phyloP scores from a whole-genome alignment of 306 rosid species.

The Cucumis hystrix region DNA sequence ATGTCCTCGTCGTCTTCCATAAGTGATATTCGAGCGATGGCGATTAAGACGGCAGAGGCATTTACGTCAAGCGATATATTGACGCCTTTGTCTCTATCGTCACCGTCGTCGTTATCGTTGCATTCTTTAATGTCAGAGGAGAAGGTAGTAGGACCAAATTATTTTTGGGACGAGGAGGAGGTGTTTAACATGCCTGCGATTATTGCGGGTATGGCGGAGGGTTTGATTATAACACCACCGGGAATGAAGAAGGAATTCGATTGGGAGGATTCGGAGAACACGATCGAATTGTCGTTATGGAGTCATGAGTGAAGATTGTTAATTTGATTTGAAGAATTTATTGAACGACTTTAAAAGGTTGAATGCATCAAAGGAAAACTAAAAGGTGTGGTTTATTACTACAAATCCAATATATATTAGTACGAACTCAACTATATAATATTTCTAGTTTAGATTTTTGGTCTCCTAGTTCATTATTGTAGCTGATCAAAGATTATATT shows the following conservation, averaged over 20 bases:
- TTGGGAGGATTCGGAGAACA: slow-evolving; percentile 12
- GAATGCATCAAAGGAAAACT: too few relatives aligned
- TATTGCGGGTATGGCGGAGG: slow-evolving; percentile 33
- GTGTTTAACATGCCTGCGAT: slow-evolving; percentile 33
- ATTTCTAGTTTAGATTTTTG: too few relatives aligned
- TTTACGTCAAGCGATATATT: background rate
- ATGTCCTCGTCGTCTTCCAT: slow-evolving; percentile 1
- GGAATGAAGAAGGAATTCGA: slow-evolving; percentile 21
- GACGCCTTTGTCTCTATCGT: background rate
- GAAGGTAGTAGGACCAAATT: background rate
- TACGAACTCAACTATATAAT: too few relatives aligned
- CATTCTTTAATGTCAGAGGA: background rate
- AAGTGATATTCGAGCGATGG: slow-evolving; percentile 21
- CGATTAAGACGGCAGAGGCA: slow-evolving; percentile 13
- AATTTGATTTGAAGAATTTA: background rate
- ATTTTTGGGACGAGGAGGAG: slow-evolving; percentile 21
- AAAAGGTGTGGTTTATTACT: too few relatives aligned
- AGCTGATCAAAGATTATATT: too few relatives aligned
- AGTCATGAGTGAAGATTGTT: background rate
- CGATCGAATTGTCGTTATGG: slow-evolving; percentile 12
- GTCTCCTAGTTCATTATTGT: too few relatives aligned
- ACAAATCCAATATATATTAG: too few relatives aligned
- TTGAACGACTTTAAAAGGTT: background rate
- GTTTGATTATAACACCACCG: slow-evolving; percentile 32
- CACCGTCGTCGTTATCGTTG: background rate